phyloP scores from a whole-genome alignment of 2,329 filamentous ascomycete species.

The Arthroderma sp. region DNA sequence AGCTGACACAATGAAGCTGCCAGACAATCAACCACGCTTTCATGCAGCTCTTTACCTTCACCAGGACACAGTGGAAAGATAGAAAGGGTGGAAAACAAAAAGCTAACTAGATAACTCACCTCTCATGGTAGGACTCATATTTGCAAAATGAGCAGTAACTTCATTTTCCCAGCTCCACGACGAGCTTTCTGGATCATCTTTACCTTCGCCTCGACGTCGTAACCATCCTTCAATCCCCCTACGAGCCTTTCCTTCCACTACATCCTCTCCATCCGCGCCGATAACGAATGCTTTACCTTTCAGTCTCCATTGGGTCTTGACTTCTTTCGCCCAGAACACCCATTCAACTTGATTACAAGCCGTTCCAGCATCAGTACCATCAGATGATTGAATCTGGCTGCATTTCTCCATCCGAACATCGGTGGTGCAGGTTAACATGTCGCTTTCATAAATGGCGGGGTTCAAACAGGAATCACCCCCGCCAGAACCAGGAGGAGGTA shows the following conservation, averaged over 20 bases:
- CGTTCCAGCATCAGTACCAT: constrained; percentile 45
- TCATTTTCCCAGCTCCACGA: constrained; percentile 69
- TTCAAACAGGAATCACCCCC: constrained; percentile 35
- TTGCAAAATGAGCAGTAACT: constrained; percentile 79
- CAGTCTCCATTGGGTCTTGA: constrained; percentile 71
- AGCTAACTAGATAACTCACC: constrained; percentile 29
- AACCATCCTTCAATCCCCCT: constrained; percentile 46
- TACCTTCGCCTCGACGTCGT: constrained; percentile 31
- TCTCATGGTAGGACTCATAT: constrained; percentile 68
- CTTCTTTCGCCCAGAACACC: constrained; percentile 63
- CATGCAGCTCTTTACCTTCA: too few species aligned
- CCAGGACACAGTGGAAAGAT: too few species aligned
- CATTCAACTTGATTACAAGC: constrained; percentile 55
- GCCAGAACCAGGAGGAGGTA: background rate
- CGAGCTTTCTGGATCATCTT: constrained; percentile 13
- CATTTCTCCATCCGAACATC: constrained; percentile 81
- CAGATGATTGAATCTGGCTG: constrained; percentile 49
- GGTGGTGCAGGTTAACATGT: constrained; percentile 72
- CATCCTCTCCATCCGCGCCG: constrained; percentile 51
- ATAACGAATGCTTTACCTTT: constrained; percentile 65
- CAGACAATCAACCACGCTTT: too few species aligned
- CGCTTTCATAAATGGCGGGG: constrained; percentile 56
- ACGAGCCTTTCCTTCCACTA: constrained; percentile 32
- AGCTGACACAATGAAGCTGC: too few species aligned
- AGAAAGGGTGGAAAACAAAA: constrained; percentile 1